Percentiles rank a stretch among this genome's conserved stretches.
phyloP scores from a whole-genome alignment of 257 asterid species.

The Forsythia suspensa region DNA sequence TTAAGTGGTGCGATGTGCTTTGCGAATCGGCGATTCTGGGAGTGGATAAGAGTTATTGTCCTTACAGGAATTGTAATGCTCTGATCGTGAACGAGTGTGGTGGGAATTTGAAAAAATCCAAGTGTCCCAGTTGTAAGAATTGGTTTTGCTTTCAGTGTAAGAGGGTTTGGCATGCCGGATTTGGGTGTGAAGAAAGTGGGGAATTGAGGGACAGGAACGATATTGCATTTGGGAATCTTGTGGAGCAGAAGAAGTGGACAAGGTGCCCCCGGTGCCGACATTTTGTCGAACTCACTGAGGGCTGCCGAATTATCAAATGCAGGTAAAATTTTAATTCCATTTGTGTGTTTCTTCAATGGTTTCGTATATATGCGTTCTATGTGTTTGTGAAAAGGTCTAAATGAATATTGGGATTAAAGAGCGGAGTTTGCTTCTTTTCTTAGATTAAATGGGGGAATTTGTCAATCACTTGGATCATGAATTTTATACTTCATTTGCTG shows the following conservation, averaged over 20 bases:
- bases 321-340: conserved; percentile 36
- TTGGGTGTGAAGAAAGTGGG: conserved; percentile 56
- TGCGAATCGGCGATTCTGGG: conserved; percentile 51
- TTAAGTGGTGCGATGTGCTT: conserved; percentile 67
- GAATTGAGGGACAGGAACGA: conserved; percentile 50
- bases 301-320: conserved; percentile 62
- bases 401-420: neutral
- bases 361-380: neutral
- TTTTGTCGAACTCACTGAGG: conserved; percentile 57
- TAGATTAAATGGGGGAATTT: neutral
- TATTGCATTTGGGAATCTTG: conserved; percentile 57
- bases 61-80: conserved; percentile 51
- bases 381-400: neutral
- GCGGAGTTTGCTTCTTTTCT: neutral
- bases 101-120: conserved; percentile 38
- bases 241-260: conserved; percentile 53
- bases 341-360: neutral
- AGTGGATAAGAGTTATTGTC: conserved; percentile 50
- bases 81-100: conserved; percentile 74
- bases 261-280: conserved; percentile 77
- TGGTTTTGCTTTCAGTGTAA: conserved; percentile 58
- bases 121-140: conserved; percentile 59
- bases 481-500: neutral
- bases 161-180: conserved; percentile 60
- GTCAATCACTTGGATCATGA: neutral